Base-by-base conservation (phyloP, 805 yeast genomes). In the Yarrowia deformans region DNA sequence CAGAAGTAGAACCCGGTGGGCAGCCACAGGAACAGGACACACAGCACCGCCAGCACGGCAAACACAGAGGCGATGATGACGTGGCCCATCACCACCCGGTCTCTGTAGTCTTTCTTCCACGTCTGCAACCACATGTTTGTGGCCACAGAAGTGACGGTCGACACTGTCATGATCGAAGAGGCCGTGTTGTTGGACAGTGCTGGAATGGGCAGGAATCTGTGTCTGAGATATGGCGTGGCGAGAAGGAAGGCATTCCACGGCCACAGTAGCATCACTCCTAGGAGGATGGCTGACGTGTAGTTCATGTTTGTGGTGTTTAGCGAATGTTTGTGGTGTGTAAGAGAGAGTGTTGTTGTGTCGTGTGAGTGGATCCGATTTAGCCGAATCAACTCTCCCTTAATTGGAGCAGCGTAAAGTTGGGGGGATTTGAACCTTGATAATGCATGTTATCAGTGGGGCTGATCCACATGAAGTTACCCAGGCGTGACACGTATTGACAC, bases 241-340 rank as follows among this genome's bases (percentile, higher is more conserved):
- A 96, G 87, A 10, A 95, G 79, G 72, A 93, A 89, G 73, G 95
- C 88, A 81, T 94, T 95, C 97, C 98, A 94, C 0, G 98, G 98
- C 98, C 98, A 94, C 23, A 94, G 82, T 23, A 90, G 81, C 0
- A 97, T 89, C 14, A 91, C 82, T 0, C 98, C 98, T 8, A 90
- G 83, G 13, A 85, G 73, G 32, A 87, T 79, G 74, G 89, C 92
- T 0, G 94, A 85, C 12, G 83, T 35, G 74, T 90, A 91, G 56
- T 74, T 73, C 58, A 71, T 49, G 29, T 23, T 23, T 2, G 29
- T 23, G 29, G 29, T 23, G 29, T n/a, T 29, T 43, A 14, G 29
- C 9, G 49, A 9, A 37, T 42, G 49, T n/a, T 45, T 45, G 19
- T 16, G 6, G 49, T 13, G 49, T 13, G 43, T 40, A 19, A 14